Conservation (phyloP, 768 basidiomycete species). For the Kwoniella botswanensis region DNA sequence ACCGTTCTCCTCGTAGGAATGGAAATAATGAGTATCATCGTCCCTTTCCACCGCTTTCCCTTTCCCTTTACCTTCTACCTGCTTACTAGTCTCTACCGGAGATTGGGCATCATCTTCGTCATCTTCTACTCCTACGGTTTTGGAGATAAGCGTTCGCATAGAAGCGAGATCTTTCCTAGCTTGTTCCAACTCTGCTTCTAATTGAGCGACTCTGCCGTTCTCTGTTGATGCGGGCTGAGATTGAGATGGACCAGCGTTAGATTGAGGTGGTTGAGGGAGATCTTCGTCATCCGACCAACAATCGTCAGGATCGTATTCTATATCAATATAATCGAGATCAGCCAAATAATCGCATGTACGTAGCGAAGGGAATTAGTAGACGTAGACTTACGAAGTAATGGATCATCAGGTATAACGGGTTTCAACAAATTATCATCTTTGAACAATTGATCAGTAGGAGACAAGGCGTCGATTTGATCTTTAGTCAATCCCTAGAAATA, state of each 20-base stretch:
- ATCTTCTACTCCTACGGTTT: slow-evolving; percentile 21
- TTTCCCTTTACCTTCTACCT: slow-evolving; percentile 39
- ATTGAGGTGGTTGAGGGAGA: slow-evolving; percentile 22
- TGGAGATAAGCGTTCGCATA: slow-evolving; percentile 16
- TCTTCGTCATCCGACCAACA: slow-evolving; percentile 68
- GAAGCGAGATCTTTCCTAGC: slow-evolving; percentile 67
- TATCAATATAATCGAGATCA: background rate
- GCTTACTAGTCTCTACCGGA: background rate
- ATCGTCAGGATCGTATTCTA: slow-evolving; percentile 71
- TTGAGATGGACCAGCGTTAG: slow-evolving; percentile 21
- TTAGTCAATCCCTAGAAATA: slow-evolving; percentile 17
- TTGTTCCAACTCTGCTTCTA: slow-evolving; percentile 69
- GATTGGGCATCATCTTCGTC: slow-evolving; percentile 10
- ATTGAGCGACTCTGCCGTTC: slow-evolving; percentile 61
- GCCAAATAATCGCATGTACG: background rate
- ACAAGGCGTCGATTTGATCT: slow-evolving; percentile 22
- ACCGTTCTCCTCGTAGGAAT: slow-evolving; percentile 89
- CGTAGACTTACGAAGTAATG: slow-evolving; percentile 74
- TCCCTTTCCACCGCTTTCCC: slow-evolving; percentile 62
- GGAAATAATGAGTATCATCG: slow-evolving; percentile 92
- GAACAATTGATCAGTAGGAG: slow-evolving; percentile 66
- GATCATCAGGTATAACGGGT: slow-evolving; percentile 83
- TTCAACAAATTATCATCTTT: slow-evolving; percentile 77
- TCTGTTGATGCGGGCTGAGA: background rate
- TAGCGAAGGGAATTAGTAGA: background rate